These are phyloP conservation scores for Cyclocybe cylindracea DNA, from an alignment of 768 basidiomycete species.

Conservation along the genomic window DNA sequence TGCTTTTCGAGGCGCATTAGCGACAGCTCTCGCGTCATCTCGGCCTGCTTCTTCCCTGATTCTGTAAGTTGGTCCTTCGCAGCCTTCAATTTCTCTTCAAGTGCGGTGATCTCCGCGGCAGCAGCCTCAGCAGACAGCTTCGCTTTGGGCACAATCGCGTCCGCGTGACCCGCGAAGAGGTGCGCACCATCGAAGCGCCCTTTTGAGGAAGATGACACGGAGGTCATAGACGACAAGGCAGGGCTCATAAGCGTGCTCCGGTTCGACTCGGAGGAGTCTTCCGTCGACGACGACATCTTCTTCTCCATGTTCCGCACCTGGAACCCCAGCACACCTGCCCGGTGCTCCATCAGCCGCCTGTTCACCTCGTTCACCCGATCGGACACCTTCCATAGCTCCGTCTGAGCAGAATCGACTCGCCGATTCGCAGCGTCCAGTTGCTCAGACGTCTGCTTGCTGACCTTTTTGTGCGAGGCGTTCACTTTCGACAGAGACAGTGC, in stretches of 20 bases:
- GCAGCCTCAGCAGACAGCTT: slow-evolving; percentile 44
- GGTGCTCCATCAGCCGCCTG: slow-evolving; percentile 73
- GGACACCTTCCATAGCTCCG: slow-evolving; percentile 68
- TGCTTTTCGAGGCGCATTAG: slow-evolving; percentile 68
- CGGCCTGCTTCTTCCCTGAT: slow-evolving; percentile 62
- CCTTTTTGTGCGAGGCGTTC: slow-evolving; percentile 56
- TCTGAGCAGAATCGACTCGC: slow-evolving; percentile 71
- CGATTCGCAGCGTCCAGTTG: slow-evolving; percentile 74
- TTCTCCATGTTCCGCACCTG: slow-evolving; percentile 71
- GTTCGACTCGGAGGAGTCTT: slow-evolving; percentile 42
- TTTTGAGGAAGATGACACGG: slow-evolving; percentile 43
- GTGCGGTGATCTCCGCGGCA: slow-evolving; percentile 43
- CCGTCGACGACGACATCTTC: slow-evolving; percentile 30
- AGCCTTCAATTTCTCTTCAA: slow-evolving; percentile 68
- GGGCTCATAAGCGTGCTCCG: slow-evolving; percentile 55
- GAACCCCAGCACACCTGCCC: slow-evolving; percentile 77
- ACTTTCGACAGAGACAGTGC: slow-evolving; percentile 73
- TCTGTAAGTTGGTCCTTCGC: slow-evolving; percentile 58
- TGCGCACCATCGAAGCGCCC: slow-evolving; percentile 79
- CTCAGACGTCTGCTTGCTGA: slow-evolving; percentile 66
- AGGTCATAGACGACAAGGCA: slow-evolving; percentile 27
- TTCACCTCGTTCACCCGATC: slow-evolving; percentile 65
- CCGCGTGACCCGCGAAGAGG: slow-evolving; percentile 80
- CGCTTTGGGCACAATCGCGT: slow-evolving; percentile 58
- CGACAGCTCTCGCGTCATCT: slow-evolving; percentile 62